Percentiles rank a stretch among this genome's conserved stretches.
Conservation (phyloP, 1,284 basidiomycete species). For the Pseudozyma thailandica region DNA sequence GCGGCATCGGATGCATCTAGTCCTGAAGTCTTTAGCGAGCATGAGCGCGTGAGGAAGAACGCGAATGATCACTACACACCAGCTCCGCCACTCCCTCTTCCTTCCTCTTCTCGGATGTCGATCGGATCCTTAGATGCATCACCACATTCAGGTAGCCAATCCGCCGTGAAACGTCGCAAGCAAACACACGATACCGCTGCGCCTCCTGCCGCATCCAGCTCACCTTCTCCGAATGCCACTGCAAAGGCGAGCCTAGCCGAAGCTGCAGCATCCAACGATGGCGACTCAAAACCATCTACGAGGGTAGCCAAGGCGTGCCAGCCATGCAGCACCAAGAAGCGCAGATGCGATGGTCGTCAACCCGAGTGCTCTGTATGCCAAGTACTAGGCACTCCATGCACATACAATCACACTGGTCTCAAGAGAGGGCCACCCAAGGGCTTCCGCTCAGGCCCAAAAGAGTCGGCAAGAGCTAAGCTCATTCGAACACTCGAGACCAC, state of each 20-base stretch:
- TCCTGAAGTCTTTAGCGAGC: slow-evolving; percentile 30
- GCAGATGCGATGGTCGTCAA: slow-evolving; percentile 60
- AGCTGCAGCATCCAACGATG: background rate
- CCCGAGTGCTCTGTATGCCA: slow-evolving; percentile 60
- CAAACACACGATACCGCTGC: slow-evolving; percentile 10
- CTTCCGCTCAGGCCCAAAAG: slow-evolving; percentile 57
- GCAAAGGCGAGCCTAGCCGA: slow-evolving; percentile 5
- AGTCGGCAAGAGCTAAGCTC: slow-evolving; percentile 55
- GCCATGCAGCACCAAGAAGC: slow-evolving; percentile 59
- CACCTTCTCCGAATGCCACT: no score
- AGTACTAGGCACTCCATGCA: slow-evolving; percentile 57
- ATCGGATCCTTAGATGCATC: background rate
- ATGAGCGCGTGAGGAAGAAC: slow-evolving; percentile 5
- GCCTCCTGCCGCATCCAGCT: background rate
- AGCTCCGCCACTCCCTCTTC: background rate
- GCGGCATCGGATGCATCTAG: slow-evolving; percentile 30
- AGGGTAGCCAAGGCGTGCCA: slow-evolving; percentile 59
- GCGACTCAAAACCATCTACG: slow-evolving; percentile 25
- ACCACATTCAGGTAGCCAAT: background rate
- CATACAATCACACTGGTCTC: slow-evolving; percentile 53
- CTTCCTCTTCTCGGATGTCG: slow-evolving; percentile 8
- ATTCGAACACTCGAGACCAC: slow-evolving; percentile 58
- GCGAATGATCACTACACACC: slow-evolving; percentile 1
- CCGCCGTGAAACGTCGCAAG: slow-evolving; percentile 21
- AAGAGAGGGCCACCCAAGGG: slow-evolving; percentile 62